Evolutionary conservation across 441 rosid genomes (phyloP).

Genomic region (Adansonia gregorii): DNA sequence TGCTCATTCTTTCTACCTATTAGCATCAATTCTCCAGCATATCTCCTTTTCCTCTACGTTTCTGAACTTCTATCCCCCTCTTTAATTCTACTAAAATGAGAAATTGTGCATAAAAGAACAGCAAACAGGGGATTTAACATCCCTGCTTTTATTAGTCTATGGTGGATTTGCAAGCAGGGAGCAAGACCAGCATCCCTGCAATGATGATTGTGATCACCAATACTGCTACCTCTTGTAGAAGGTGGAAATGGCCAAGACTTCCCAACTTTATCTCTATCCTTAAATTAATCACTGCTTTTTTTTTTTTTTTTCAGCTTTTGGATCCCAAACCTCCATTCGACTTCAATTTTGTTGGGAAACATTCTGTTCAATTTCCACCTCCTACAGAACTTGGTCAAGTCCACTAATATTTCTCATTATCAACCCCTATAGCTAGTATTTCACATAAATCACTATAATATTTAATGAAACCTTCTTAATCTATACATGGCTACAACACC

Average conservation of each 20-base stretch:
- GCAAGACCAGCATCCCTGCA: slow-evolving; percentile 14
- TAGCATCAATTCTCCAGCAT: not conserved
- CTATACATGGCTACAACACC: not conserved
- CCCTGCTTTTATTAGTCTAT: not conserved
- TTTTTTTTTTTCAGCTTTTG: not conserved
- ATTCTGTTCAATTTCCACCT: not conserved
- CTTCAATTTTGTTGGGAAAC: too few species aligned
- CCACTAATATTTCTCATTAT: not conserved
- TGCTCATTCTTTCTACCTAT: not conserved
- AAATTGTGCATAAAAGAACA: not conserved
- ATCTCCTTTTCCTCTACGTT: not conserved
- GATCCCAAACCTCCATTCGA: not conserved
- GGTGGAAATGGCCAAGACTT: not conserved
- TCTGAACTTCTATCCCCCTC: not conserved
- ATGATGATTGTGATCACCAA: not conserved
- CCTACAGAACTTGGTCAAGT: not conserved
- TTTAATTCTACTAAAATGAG: not conserved
- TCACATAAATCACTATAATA: not conserved
- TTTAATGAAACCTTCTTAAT: not conserved
- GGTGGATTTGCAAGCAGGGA: not conserved
- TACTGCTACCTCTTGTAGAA: not conserved
- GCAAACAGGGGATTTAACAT: not conserved
- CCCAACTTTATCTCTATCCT: not conserved
- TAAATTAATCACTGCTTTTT: not conserved
- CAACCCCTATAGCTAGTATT: slow-evolving; percentile 2